phyloP scores from a whole-genome alignment of 306 rosid genomes.

The Inga leiocalycina region DNA sequence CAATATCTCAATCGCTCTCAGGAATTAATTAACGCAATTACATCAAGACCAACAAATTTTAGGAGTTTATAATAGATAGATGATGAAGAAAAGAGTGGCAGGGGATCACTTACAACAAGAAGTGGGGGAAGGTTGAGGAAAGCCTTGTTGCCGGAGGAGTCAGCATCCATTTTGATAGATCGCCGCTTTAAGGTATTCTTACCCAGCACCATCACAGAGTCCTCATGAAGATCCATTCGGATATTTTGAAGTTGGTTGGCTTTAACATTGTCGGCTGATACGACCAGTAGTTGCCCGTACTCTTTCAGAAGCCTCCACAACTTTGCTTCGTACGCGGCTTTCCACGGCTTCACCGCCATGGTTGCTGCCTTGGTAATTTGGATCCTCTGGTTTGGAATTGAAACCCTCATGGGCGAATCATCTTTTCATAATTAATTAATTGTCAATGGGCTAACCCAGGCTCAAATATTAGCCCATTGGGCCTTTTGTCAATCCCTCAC shows the following conservation, averaged over 20 bases:
- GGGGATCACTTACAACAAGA: slow-evolving; percentile 48
- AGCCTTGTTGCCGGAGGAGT: slow-evolving; percentile 62
- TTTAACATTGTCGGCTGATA: slow-evolving; percentile 72
- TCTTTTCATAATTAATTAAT: not conserved
- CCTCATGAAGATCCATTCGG: slow-evolving; percentile 63
- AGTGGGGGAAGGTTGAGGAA: slow-evolving; percentile 74
- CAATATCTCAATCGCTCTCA: not conserved
- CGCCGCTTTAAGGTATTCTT: slow-evolving; percentile 66
- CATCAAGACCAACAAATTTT: not conserved
- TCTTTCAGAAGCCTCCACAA: slow-evolving; percentile 69
- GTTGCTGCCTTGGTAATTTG: not conserved
- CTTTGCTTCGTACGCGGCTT: slow-evolving; percentile 70
- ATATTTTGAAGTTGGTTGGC: slow-evolving; percentile 73
- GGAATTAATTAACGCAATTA: not conserved
- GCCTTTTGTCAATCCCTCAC: not conserved
- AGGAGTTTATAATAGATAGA: too few species aligned
- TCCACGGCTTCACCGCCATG: slow-evolving; percentile 65
- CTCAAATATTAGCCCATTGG: not conserved
- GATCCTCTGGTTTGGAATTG: not conserved
- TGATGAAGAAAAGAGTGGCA: not conserved
- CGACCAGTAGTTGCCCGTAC: slow-evolving; percentile 62
- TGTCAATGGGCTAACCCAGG: not conserved
- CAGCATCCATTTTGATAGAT: slow-evolving; percentile 52
- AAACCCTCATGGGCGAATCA: not conserved
- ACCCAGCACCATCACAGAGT: slow-evolving; percentile 77